These are phyloP conservation scores for Syzygium aqueum DNA, from an alignment of 345 rosid species.

Conservation along the genomic window DNA sequence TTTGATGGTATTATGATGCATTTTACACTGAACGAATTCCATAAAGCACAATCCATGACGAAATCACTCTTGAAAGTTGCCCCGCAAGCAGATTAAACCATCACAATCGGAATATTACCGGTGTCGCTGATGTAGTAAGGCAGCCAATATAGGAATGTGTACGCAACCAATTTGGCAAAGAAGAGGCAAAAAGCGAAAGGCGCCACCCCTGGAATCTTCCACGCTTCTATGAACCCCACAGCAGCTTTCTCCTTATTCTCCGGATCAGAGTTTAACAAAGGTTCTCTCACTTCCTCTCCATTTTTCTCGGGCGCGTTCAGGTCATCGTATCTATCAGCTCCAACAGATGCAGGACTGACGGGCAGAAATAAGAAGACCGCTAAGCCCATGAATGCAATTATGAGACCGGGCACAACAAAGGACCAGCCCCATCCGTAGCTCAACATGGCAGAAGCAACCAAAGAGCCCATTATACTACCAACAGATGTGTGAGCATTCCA, in stretches of 20 bases:
- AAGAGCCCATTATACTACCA: constrained; percentile 77
- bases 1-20: background rate
- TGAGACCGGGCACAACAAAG: constrained; percentile 71
- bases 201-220: constrained; percentile 94
- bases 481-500: constrained; percentile 96
- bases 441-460: constrained; percentile 65
- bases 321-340: constrained; percentile 43
- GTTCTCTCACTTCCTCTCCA: constrained; percentile 19
- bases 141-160: constrained; percentile 96
- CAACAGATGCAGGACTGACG: constrained; percentile 62
- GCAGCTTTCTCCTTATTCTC: constrained; percentile 29
- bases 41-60: background rate
- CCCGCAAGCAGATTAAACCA: background rate
- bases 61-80: background rate
- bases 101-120: constrained; percentile 19
- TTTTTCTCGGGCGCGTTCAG: constrained; percentile 31
- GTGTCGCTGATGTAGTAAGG: constrained; percentile 93
- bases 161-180: constrained; percentile 85
- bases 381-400: constrained; percentile 47
- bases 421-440: constrained; percentile 98
- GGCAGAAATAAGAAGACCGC: constrained; percentile 64
- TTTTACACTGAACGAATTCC: background rate
- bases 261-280: constrained; percentile 32
- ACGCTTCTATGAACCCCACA: constrained; percentile 83
- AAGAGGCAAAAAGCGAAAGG: constrained; percentile 89